Percentiles rank a stretch among this genome's conserved stretches.
phyloP scores from a whole-genome alignment of 139 green algal species.

The Coelastrella sp. region DNA sequence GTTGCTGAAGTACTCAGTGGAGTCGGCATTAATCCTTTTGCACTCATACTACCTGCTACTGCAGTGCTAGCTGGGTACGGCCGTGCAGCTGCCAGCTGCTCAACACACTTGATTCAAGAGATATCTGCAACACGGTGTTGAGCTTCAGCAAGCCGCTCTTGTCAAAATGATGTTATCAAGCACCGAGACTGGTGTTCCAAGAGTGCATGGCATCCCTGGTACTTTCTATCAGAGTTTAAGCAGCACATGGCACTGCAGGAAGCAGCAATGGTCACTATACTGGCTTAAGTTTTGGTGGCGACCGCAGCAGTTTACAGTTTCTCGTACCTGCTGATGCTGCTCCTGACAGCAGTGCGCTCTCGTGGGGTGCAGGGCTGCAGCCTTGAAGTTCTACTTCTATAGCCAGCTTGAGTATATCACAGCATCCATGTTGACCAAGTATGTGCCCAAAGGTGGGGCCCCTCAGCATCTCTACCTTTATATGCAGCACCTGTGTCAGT shows the following conservation, averaged over 20 bases:
- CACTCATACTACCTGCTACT: constrained; percentile 2
- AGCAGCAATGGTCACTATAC: too few species aligned
- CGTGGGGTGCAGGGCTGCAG: constrained; percentile 42
- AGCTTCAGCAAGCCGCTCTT: neutral
- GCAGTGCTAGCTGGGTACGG: constrained; percentile 22
- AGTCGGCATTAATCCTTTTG: neutral
- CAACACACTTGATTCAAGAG: neutral
- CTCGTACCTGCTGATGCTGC: neutral
- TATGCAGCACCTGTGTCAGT: neutral
- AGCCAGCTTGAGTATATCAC: constrained; percentile 72
- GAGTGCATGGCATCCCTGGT: too few species aligned
- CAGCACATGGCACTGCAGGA: too few species aligned
- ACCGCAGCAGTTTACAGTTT: neutral
- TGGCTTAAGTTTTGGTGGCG: neutral
- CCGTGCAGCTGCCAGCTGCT: neutral
- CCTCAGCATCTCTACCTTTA: neutral
- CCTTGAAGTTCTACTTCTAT: constrained; percentile 58
- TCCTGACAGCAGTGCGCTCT: neutral
- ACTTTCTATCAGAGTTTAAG: too few species aligned
- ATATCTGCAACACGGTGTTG: neutral
- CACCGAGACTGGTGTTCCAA: too few species aligned
- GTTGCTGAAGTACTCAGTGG: neutral
- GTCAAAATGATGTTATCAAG: too few species aligned
- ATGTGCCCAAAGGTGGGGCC: constrained; percentile 55
- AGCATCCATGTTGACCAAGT: constrained; percentile 67